Evolutionary conservation across 2,329 filamentous ascomycete species (phyloP), one percentile per base, ranked within the genome.

Genomic region (Calonectria hongkongensis): DNA sequence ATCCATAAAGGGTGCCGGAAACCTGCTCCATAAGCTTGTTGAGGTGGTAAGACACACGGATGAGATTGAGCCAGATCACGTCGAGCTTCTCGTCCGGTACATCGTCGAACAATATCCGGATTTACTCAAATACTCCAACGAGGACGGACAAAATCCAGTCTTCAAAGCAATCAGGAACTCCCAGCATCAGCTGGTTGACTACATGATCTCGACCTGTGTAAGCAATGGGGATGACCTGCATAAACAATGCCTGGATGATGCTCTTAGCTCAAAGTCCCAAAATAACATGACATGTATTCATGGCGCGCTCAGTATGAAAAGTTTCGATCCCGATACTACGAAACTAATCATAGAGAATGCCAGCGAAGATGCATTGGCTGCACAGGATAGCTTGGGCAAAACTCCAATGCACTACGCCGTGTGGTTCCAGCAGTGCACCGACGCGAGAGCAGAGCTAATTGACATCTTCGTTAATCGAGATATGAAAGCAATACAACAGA

Each of bases 221-320:
- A 25, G 45, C 45, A 48, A 15, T 25, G n/a, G 25, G 1, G 45
- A 48, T 2, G n/a, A 4, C 8, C 21, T 27, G 25, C 25, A 48
- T 48, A 25, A 21, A 7, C n/a, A 48, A n/a, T 48, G 45, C 18
- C 5, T 48, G 18, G 13, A 48, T n/a, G 18, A 27, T 48, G 45
- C 45, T 13, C 45, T 48, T 3, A 48, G 45, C 45, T 21, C 45
- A 27, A 48, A 48, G 8, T 48, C 45, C 4, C 45, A 48, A 48
- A 48, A 48, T 13, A 48, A 48, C n/a, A 48, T 25, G 45, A 48
- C 45, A 48, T 48, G 45, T 25, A 25, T 48, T 13, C 45, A 48
- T n/a, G 18, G n/a, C 12, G 45, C 45, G 9, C 45, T 48, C 27
- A 25, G 13, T 4, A 48, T 48, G n/a, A 48, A 48, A 25, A 10